A percentile compares a stretch with the other conserved stretches of the same genome.
Evolutionary conservation across 805 yeast genomes (phyloP).

Genomic region (Teunomyces gatunensis): DNA sequence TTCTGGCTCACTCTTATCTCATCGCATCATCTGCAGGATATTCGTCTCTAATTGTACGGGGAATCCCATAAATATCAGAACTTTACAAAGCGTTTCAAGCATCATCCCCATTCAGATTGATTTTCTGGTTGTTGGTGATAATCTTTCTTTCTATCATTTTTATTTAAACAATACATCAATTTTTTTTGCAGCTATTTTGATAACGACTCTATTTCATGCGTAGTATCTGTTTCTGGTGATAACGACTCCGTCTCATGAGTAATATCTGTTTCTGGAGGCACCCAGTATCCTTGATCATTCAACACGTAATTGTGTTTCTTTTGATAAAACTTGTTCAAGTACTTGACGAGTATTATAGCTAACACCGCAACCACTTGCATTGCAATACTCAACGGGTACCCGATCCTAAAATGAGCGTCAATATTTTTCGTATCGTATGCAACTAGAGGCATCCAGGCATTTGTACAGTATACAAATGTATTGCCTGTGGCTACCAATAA

Average conservation of each 20-base stretch:
- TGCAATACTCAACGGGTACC: constrained; percentile 2
- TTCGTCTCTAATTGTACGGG: background rate
- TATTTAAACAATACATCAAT: background rate
- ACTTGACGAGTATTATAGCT: background rate
- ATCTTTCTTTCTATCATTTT: too few relatives aligned
- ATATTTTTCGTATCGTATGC: background rate
- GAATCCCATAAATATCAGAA: background rate
- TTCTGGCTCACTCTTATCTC: background rate
- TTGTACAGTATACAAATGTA: constrained; percentile 1
- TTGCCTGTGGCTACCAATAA: constrained; percentile 4
- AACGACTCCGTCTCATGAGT: background rate
- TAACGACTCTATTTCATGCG: background rate
- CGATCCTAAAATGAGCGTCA: constrained; percentile 3
- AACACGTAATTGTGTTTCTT: background rate
- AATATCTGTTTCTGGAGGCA: background rate
- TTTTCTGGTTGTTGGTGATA: too few relatives aligned
- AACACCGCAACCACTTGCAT: constrained; percentile 2
- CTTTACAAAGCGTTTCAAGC: too few relatives aligned
- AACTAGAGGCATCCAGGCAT: constrained; percentile 3
- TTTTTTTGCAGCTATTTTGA: background rate
- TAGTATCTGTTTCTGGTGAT: background rate
- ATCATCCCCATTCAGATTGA: too few relatives aligned
- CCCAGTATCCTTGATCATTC: constrained; percentile 1
- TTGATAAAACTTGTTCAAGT: background rate
- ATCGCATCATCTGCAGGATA: background rate